Evolutionary conservation across 2,329 filamentous ascomycete species (phyloP), one percentile per base, ranked within the genome.

Genomic region (Alternaria sp.): DNA sequence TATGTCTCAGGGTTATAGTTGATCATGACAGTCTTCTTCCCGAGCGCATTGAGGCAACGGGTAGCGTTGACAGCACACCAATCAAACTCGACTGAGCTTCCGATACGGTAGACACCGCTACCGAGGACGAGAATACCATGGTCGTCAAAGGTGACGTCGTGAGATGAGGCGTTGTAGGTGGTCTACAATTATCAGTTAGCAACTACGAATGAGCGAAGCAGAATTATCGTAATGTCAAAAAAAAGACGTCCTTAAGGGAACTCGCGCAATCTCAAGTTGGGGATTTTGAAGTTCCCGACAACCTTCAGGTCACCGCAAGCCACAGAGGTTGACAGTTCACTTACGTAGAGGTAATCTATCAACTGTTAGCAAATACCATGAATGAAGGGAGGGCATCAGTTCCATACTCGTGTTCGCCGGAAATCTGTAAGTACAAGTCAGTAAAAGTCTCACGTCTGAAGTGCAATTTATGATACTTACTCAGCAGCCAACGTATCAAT

Each of bases 11-110:
- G 58, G 33, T 61, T 61, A 42, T 61, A 61, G 73, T 98, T 98
- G 73, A 99, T 95, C 92, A 98, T 96, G 57, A 97, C 88, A 29
- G 95, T 98, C 88, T 97, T 97, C 84, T 97, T 90, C 68, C 93
- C 93, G 84, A 96, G 92, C 61, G 89, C 84, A 71, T 89, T 88
- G 63, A 98, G 85, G 40, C 92, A 91, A 62, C 92, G 85, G 10
- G 93, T 93, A 64, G 93, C 91, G 73, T 93, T 95, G 61, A 97
- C 93, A 64, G 93, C 93, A 77, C 94, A 98, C 94, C 94, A 98
- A 80, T 99, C 94, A 76, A 99, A 99, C 80, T 99, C 95, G 51
- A 99, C 95, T 6, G 93, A 97, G 81, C 90, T 94, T 73, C 95
- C 95, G 76, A 98, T 99, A 76, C 95, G 88, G 85, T 99, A 99